Base-by-base conservation (phyloP, 2,329 filamentous ascomycete species). In the Nannizzia gypsea region DNA sequence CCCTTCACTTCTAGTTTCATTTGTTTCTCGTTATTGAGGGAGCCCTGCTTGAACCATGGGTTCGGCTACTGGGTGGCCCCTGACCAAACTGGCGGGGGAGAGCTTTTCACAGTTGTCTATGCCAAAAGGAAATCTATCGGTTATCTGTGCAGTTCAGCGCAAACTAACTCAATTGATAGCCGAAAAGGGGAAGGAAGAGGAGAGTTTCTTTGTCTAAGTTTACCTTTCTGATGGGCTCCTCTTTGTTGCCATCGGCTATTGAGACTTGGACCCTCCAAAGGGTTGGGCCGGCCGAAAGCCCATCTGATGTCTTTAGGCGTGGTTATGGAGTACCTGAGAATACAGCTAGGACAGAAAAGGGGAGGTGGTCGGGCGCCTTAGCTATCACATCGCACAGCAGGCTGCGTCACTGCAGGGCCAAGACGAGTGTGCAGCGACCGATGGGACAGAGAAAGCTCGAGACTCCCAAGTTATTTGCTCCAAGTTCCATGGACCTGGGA, bases 191-290 rank as follows among this genome's bases (percentile, higher is more conserved):
- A 3, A 36, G 13, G 3, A 36, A 36, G 13, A 13, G 9, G 31
- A 36, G 31, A 36, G 31, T 6, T 54, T 34, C 50, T 54, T 54
- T 54, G 50, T 54, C n/a, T 20, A 9, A 9, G n/a, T 24, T 4
- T 26, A 11, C 13, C 11, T 50, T 22, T 20, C 20, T 1, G 9
- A 1, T 20, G 3, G 9, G 48, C 6, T 26, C n/a, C 26, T 20
- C 50, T 54, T 54, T 54, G 50, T 54, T 34, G 26, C 6, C 5
- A 17, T 54, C 50, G 50, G 50, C 50, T 54, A 54, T 54, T 34
- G 26, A 52, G n/a, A 50, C 11, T 13, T 50, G 44, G 15, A 24
- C 24, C 22, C 11, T 9, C 22, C 24, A n/a, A n/a, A 13, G 22
- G 46, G 13, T 26, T 17, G 24, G 50, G 28, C 20, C 28, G 17